Evolutionary conservation across 306 rosid species (phyloP).

Genomic region (Pyrus bretschneideri): DNA sequence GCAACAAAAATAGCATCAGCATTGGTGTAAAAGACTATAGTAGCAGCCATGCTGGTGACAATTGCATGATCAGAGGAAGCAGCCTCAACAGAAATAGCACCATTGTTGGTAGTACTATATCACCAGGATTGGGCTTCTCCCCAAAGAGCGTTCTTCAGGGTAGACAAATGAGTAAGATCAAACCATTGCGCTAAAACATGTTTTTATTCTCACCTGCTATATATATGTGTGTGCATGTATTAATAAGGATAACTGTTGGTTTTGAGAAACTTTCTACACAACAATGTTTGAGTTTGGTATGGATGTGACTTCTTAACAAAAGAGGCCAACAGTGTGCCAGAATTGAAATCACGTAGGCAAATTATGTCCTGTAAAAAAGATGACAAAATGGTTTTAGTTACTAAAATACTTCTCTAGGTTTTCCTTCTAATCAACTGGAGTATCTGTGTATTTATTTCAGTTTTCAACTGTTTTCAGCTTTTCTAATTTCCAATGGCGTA

Average conservation of each 20-base stretch:
- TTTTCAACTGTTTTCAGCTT: conserved; percentile 31
- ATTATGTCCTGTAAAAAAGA: neutral
- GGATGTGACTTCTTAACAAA: no score
- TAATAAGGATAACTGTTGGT: neutral
- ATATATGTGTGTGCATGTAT: neutral
- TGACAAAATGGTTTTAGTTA: neutral
- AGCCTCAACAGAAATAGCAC: conserved; percentile 18
- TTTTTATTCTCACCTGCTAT: neutral
- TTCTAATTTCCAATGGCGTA: conserved; percentile 34
- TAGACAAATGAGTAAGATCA: conserved; percentile 8
- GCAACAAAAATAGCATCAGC: neutral
- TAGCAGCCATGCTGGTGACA: conserved; percentile 11
- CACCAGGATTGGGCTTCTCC: conserved; percentile 54
- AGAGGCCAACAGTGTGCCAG: neutral
- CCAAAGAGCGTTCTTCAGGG: conserved; percentile 80
- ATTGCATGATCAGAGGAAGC: conserved; percentile 13
- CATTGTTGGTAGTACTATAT: conserved; percentile 17
- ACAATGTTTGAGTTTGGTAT: neutral
- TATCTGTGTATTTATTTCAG: neutral
- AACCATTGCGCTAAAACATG: neutral
- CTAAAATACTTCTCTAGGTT: neutral
- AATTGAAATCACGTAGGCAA: neutral
- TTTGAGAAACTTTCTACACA: neutral
- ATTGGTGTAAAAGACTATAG: conserved; percentile 20
- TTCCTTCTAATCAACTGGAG: neutral